Conservation (phyloP, 1,284 basidiomycete species). For the Kwoniella shivajii region DNA sequence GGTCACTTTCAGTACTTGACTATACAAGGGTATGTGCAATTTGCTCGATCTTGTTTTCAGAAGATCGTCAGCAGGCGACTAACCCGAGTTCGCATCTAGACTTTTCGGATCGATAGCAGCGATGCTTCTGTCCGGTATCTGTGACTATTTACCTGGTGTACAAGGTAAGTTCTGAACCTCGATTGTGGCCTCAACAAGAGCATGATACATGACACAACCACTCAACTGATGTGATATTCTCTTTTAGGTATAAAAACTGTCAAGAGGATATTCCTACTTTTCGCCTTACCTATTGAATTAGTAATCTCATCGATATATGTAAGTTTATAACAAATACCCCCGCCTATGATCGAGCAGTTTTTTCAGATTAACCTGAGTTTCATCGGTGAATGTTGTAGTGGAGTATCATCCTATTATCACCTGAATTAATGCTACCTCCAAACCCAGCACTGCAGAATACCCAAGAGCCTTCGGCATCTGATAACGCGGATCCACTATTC, state of each 20-base stretch:
- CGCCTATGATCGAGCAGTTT: no score
- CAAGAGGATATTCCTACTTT: conserved; percentile 64
- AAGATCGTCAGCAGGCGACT: not conserved
- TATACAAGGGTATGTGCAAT: conserved; percentile 65
- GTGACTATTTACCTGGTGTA: conserved; percentile 60
- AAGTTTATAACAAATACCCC: conserved; percentile 21
- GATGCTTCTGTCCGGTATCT: conserved; percentile 59
- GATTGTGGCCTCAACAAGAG: no score
- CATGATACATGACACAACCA: no score
- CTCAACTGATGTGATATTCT: not conserved
- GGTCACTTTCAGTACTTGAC: conserved; percentile 73
- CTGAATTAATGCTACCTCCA: conserved; percentile 45
- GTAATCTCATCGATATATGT: conserved; percentile 71
- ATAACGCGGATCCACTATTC: conserved; percentile 52
- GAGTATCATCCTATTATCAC: conserved; percentile 40
- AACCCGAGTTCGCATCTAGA: conserved; percentile 32
- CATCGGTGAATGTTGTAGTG: conserved; percentile 37
- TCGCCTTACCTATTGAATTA: conserved; percentile 66
- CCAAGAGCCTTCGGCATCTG: conserved; percentile 53
- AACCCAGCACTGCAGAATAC: conserved; percentile 25
- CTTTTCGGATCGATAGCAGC: conserved; percentile 61
- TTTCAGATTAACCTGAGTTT: no score
- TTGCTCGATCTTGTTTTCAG: not conserved
- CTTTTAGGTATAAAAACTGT: conserved; percentile 23
- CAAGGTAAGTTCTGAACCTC: conserved; percentile 50